Evolutionary conservation across 2,329 filamentous ascomycete genomes (phyloP).

Genomic region (Cryphonectria naterciae): DNA sequence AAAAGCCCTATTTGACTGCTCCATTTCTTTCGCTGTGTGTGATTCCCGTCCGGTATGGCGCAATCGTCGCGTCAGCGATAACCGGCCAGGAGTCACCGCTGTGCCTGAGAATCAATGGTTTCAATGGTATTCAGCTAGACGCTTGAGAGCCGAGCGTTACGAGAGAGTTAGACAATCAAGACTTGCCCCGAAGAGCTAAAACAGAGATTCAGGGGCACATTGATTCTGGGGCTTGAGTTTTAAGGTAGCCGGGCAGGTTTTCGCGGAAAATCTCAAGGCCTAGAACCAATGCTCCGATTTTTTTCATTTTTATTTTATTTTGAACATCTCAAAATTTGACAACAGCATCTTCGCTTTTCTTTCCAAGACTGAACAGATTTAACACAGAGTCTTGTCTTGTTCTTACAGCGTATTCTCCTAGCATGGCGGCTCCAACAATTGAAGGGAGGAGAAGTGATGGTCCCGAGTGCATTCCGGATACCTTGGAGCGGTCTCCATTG

Average conservation of each 20-base stretch:
- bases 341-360: not conserved
- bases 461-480: not conserved
- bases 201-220: not conserved
- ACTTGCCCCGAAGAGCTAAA: not conserved
- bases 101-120: not conserved
- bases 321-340: too few relatives aligned
- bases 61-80: constrained; percentile 2
- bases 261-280: not conserved
- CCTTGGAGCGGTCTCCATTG: constrained; percentile 18
- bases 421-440: constrained; percentile 8
- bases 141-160: not conserved
- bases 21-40: not conserved
- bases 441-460: not conserved
- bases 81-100: not conserved
- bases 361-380: not conserved
- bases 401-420: not conserved
- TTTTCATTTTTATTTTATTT: not conserved
- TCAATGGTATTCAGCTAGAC: not conserved
- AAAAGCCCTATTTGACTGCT: not conserved
- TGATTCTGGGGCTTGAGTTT: not conserved
- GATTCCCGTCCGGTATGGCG: constrained; percentile 5
- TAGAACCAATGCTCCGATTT: not conserved
- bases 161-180: not conserved
- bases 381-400: not conserved
- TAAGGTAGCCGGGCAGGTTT: not conserved